These are phyloP conservation scores for Debaryomycetaceae sp. DNA, from an alignment of 1,139 yeast genomes.

Conservation along the genomic window DNA sequence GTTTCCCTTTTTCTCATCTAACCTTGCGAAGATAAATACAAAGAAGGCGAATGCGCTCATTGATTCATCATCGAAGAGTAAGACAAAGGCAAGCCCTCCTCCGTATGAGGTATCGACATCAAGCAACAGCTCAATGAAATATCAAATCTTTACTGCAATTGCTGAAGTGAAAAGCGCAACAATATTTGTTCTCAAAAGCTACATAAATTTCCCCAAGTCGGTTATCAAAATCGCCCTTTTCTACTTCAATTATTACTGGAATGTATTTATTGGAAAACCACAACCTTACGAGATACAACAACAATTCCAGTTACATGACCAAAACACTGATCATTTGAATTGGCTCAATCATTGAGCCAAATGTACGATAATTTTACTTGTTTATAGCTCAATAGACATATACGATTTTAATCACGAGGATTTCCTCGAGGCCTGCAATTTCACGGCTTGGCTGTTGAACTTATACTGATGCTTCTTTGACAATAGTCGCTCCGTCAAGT, in stretches of 20 bases:
- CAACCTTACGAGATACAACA: constrained; percentile 13
- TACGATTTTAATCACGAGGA: not conserved
- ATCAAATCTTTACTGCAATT: constrained; percentile 52
- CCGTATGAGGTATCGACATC: constrained; percentile 3
- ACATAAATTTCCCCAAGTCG: constrained; percentile 65
- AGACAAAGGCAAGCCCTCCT: not conserved
- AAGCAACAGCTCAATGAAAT: not conserved
- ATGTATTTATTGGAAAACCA: constrained; percentile 62
- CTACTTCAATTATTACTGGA: constrained; percentile 63
- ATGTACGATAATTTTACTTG: not conserved
- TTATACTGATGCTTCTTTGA: no score
- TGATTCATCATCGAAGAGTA: not conserved
- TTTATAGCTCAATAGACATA: not conserved
- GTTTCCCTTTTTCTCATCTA: constrained; percentile 34
- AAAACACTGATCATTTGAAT: constrained; percentile 3
- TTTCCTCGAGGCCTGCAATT: not conserved
- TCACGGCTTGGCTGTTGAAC: no score
- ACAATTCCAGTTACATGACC: constrained; percentile 10
- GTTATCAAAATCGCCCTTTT: constrained; percentile 49
- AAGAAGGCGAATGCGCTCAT: not conserved
- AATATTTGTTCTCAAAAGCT: constrained; percentile 62
- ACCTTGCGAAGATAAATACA: constrained; percentile 3
- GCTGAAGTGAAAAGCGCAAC: constrained; percentile 61
- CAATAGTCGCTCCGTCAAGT: no score
- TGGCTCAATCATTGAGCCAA: not conserved